Evolutionary conservation across 495 filamentous ascomycete genomes (phyloP), one percentile per base, ranked within the genome.

Genomic region (Penicillium cosmopolitanum): DNA sequence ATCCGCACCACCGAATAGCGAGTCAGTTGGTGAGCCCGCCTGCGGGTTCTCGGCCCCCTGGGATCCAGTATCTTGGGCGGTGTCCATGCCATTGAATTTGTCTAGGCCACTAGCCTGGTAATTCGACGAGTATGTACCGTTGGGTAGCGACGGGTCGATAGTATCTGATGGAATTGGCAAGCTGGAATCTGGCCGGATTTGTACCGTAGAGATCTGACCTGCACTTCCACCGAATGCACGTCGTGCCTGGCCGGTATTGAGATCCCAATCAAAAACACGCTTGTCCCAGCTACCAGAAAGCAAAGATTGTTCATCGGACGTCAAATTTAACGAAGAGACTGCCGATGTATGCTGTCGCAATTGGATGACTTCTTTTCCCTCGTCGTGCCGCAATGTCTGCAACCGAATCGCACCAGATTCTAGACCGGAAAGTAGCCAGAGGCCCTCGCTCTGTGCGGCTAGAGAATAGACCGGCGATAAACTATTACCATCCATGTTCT

Each of bases 201-300:
- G 93, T 51, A 99, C 84, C 11, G 92, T 83, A 12, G 90, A 94
- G 53, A 99, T 92, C 66, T 99, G 95, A 2, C 88, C 80, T 5
- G 89, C 91, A 62, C 82, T 89, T 21, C 89, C 86, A 42, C 86
- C 83, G 65, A 93, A 99, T 13, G 80, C 79, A 28, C 92, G 85
- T 51, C 85, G 84, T 15, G 89, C 79, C 64, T 90, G 83, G 5
- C 96, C 96, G 3, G 87, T 95, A 63, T 98, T 92, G 34, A 99
- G 71, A 68, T 99, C 95, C 95, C 95, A 99, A 66, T 99, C 92
- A 51, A 90, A 85, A 8, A 98, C 86, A 16, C 82, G 85, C 74
- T 96, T 97, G 70, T 99, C 95, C 95, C 95, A 99, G 74, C 92
- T 93, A 2, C 95, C 95, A 13, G 93, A 97, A 4, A 99, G 77